These are phyloP conservation scores for Fabrea salina DNA, from an alignment of 169 alveolate genomes.

Conservation along the genomic window DNA sequence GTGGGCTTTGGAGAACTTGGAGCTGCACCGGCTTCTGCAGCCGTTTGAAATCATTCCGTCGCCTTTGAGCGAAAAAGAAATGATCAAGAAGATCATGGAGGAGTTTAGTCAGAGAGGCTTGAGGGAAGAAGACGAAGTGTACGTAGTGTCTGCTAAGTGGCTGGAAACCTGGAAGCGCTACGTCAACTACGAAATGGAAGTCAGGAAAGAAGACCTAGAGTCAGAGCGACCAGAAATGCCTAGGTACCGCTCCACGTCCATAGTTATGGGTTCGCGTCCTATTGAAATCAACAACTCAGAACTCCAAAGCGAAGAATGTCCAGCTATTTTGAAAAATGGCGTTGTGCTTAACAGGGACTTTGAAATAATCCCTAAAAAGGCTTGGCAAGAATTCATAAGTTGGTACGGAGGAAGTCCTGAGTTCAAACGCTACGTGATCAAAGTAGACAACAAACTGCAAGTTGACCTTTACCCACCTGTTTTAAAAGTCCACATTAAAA, in stretches of 20 bases:
- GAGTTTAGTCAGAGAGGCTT: background rate
- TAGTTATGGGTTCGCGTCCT: background rate
- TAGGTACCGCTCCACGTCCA: background rate
- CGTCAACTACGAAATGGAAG: background rate
- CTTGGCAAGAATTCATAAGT: slow-evolving; percentile 15
- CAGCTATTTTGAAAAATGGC: background rate
- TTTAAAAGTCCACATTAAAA: background rate
- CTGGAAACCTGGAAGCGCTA: slow-evolving; percentile 8
- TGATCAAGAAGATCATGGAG: background rate
- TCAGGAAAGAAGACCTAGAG: background rate
- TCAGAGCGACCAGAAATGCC: background rate
- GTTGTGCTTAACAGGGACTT: background rate
- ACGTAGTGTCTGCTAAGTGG: slow-evolving; percentile 16
- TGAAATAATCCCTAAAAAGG: background rate
- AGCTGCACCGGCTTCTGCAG: slow-evolving; percentile 6
- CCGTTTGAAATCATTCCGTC: slow-evolving; percentile 34
- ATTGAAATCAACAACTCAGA: background rate
- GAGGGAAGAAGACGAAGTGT: background rate
- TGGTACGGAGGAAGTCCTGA: slow-evolving; percentile 39
- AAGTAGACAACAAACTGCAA: background rate
- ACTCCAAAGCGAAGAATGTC: background rate
- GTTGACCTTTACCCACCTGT: background rate
- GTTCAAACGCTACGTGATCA: background rate
- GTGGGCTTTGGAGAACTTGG: slow-evolving; percentile 5
- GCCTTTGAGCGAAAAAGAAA: background rate